These are phyloP conservation scores for Sophora flavescens DNA, from an alignment of 306 rosid genomes.

Conservation along the genomic window DNA sequence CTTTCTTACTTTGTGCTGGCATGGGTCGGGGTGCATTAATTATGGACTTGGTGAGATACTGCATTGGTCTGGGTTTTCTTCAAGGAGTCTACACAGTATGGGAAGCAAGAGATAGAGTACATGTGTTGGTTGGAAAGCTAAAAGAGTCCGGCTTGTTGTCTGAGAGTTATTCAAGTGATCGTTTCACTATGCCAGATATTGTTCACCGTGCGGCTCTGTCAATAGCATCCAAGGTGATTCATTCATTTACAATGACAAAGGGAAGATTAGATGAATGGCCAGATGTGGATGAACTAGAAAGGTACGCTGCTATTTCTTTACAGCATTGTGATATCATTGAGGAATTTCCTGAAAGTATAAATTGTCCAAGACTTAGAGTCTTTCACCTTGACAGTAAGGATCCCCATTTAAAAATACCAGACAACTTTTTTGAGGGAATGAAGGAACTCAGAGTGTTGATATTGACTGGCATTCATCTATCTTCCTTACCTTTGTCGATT, in stretches of 20 bases:
- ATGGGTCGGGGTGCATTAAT: not conserved
- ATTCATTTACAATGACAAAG: constrained; percentile 6
- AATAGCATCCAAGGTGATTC: constrained; percentile 14
- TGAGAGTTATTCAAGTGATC: constrained; percentile 7
- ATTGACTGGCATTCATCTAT: constrained; percentile 14
- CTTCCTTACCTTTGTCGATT: not conserved
- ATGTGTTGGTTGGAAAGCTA: not conserved
- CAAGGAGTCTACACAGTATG: not conserved
- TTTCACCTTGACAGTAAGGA: constrained; percentile 18
- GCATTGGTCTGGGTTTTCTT: constrained; percentile 12
- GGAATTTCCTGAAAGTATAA: not conserved
- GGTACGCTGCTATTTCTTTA: constrained; percentile 36
- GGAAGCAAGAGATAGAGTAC: not conserved
- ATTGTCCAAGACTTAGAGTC: not conserved
- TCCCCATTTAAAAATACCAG: constrained; percentile 24
- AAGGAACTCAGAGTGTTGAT: constrained; percentile 37
- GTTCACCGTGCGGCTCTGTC: constrained; percentile 34
- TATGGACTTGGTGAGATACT: not conserved
- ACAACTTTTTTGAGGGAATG: constrained; percentile 32
- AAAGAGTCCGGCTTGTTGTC: not conserved
- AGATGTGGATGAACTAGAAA: constrained; percentile 23
- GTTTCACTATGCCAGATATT: constrained; percentile 34
- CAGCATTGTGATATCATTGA: constrained; percentile 9
- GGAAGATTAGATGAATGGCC: constrained; percentile 38
- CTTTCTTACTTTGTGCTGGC: constrained; percentile 3